A percentile compares a stretch with the other conserved stretches of the same genome.
Evolutionary conservation across 1,284 basidiomycete species (phyloP).

Genomic region (Hymenochaete sp.): DNA sequence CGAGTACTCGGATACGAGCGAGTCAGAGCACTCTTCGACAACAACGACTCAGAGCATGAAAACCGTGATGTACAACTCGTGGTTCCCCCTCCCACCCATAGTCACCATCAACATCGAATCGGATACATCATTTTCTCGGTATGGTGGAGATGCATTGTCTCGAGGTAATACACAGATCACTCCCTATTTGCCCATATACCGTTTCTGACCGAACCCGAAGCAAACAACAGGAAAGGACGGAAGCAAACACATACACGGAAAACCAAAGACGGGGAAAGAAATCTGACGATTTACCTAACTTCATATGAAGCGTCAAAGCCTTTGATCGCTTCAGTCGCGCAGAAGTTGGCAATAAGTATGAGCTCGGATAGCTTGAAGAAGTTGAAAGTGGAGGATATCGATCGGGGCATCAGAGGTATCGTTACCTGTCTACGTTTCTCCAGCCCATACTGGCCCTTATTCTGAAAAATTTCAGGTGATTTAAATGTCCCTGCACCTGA

Average conservation of each 20-base stretch:
- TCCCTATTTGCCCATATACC: too few relatives aligned
- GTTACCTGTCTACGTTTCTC: background rate
- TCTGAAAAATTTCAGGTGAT: constrained; percentile 23
- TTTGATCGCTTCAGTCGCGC: constrained; percentile 37
- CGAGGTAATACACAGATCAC: background rate
- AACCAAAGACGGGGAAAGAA: too few relatives aligned
- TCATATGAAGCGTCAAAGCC: constrained; percentile 45
- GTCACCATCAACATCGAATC: constrained; percentile 6
- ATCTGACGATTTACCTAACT: constrained; percentile 34
- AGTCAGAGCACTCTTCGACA: constrained; percentile 55
- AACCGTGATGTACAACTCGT: too few relatives aligned
- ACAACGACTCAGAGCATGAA: constrained; percentile 67
- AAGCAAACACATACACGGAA: too few relatives aligned
- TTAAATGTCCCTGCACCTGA: constrained; percentile 44
- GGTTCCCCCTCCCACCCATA: constrained; percentile 19
- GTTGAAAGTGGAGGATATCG: constrained; percentile 5
- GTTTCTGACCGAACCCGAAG: too few relatives aligned
- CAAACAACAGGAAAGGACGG: too few relatives aligned
- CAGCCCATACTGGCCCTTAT: background rate
- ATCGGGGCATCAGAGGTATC: constrained; percentile 1
- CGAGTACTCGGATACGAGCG: constrained; percentile 37
- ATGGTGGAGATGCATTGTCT: too few relatives aligned
- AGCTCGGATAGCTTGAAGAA: too few relatives aligned
- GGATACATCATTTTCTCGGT: background rate
- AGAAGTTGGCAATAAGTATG: constrained; percentile 24